phyloP scores from a whole-genome alignment of 768 basidiomycete species.

The Leccinum broughii region DNA sequence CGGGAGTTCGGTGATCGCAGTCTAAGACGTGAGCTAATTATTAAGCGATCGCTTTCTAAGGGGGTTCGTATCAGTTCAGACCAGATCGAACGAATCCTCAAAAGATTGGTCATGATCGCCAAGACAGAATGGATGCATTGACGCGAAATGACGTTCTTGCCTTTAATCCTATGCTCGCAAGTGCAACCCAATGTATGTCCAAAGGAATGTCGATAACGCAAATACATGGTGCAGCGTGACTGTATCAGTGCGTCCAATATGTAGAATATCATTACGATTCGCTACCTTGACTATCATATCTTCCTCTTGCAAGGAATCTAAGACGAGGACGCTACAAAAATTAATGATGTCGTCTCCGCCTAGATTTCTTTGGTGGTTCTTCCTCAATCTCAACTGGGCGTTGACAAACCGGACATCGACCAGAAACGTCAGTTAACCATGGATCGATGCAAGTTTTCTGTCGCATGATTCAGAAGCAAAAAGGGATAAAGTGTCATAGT shows the following conservation, averaged over 20 bases:
- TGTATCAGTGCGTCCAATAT: conserved; percentile 30
- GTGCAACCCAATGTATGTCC: conserved; percentile 9
- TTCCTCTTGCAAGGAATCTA: conserved; percentile 12
- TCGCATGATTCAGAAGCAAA: conserved; percentile 5
- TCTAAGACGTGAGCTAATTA: conserved; percentile 13
- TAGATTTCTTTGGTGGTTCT: conserved; percentile 35
- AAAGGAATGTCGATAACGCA: conserved; percentile 28
- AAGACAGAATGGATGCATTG: not conserved
- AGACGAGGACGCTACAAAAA: conserved; percentile 4
- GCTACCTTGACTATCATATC: conserved; percentile 30
- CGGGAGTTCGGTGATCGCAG: not conserved
- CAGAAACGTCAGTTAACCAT: conserved; percentile 83
- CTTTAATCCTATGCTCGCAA: not conserved
- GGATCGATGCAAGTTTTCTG: conserved; percentile 89
- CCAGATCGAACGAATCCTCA: not conserved
- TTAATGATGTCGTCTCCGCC: conserved; percentile 26
- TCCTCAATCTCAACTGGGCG: conserved; percentile 58
- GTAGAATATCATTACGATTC: conserved; percentile 34
- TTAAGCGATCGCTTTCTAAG: conserved; percentile 14
- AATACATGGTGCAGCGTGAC: conserved; percentile 22
- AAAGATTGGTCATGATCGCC: not conserved
- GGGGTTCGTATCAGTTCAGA: not conserved
- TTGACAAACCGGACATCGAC: conserved; percentile 88
- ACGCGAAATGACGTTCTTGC: not conserved
- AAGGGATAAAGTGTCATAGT: not conserved